Base-by-base conservation (phyloP, 225 moss, liverwort and hornwort species). In the Sphagnum contortum region DNA sequence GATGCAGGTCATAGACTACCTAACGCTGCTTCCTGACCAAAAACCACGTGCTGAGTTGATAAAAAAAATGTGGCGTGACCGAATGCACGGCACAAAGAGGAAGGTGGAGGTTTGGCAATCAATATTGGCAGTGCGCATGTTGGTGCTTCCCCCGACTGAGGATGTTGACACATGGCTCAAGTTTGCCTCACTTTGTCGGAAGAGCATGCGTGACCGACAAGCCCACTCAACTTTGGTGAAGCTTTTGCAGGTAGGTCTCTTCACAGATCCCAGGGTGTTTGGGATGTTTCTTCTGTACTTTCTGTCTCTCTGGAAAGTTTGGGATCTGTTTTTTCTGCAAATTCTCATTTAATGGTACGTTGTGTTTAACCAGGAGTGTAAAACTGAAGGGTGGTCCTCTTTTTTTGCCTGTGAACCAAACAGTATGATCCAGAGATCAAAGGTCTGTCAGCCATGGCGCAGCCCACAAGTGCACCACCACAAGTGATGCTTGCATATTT, bases 31-130 rank as follows among this genome's bases (percentile, higher is more conserved):
- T 45, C 0, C 6, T 67, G 54, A 12, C 13, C 47, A 58, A 62
- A 83, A 85, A 49, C 64, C 85, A 65, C 87, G 98, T 60, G 85
- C 84, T 68, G 70, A 71, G 64, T 79, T 98, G 71, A 87, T 98
- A 64, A 82, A 83, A 44, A 86, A 84, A 73, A 98, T 98, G 98
- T 98, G 98, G 98, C 84, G 86, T 66, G 90, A 93, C 58, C 81
- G 98, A 48, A 98, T 93, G 74, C 72, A 78, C 44, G 98, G 98
- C 64, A 98, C 98, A 0, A 98, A 91, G 68, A 89, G 92, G 73
- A 98, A 98, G 74, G 93, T 98, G 60, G 93, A 98, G 93, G 96
- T 98, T 64, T 98, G 98, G 98, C 98, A 98, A 84, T 90, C 98
- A 50, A 75, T 98, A 67, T 75, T 98, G 62, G 87, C 93, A 61